These are phyloP conservation scores for Aspergillus tubingensis DNA, from an alignment of 2,329 filamentous ascomycete species.

Conservation along the genomic window DNA sequence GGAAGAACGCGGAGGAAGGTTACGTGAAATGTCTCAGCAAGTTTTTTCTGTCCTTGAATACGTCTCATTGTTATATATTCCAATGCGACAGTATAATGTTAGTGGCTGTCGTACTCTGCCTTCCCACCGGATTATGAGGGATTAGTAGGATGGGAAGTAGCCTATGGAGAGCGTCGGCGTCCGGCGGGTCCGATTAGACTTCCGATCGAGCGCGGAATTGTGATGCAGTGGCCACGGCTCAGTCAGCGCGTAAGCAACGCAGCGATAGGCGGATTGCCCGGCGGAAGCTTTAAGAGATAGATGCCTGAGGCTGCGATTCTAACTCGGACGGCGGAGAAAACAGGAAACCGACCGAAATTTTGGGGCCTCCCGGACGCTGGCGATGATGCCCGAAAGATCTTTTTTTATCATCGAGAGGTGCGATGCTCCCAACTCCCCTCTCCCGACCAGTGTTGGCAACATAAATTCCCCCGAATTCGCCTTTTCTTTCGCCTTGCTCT, in stretches of 20 bases:
- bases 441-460: constrained; percentile 10
- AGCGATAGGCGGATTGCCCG: background rate
- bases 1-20: background rate
- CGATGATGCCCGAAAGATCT: background rate
- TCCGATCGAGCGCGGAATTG: background rate
- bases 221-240: background rate
- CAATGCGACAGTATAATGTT: constrained; percentile 1
- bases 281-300: background rate
- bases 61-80: constrained; percentile 3
- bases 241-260: too few species aligned
- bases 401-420: constrained; percentile 13
- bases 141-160: background rate
- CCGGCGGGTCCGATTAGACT: background rate
- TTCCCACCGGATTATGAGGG: background rate
- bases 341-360: constrained; percentile 37
- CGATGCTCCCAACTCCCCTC: constrained; percentile 18
- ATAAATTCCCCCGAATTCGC: constrained; percentile 9
- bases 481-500: constrained; percentile 3
- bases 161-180: background rate
- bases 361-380: constrained; percentile 15
- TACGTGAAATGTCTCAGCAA: constrained; percentile 3
- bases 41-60: constrained; percentile 4
- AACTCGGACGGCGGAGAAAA: constrained; percentile 34
- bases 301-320: constrained; percentile 29
- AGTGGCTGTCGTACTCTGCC: background rate